Conservation (phyloP, 306 rosid genomes). For the Glycine latifolia region DNA sequence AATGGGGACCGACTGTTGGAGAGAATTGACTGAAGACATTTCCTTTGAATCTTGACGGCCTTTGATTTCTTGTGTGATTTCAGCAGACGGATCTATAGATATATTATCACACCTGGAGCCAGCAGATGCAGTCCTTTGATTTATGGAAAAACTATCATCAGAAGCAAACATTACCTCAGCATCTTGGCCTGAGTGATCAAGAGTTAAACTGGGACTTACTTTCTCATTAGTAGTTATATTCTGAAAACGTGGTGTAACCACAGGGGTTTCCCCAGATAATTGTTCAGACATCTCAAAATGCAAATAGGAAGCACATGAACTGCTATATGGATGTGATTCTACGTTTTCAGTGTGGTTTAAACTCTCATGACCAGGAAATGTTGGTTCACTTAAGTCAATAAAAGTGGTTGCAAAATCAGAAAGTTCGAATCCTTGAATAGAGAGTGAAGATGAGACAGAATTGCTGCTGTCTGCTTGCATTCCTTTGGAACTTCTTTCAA, state of each 20-base stretch:
- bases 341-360: constrained; percentile 50
- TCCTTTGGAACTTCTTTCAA: constrained; percentile 65
- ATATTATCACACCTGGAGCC: constrained; percentile 44
- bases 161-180: constrained; percentile 38
- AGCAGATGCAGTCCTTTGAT: constrained; percentile 32
- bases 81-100: constrained; percentile 47
- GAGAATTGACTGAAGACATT: constrained; percentile 47
- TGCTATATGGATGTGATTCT: constrained; percentile 49
- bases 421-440: constrained; percentile 76
- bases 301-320: constrained; percentile 39
- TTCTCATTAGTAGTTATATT: constrained; percentile 39
- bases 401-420: constrained; percentile 75
- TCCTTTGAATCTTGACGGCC: constrained; percentile 48
- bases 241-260: constrained; percentile 15
- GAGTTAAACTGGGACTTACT: constrained; percentile 42
- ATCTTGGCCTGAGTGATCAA: constrained; percentile 41
- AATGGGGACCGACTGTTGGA: constrained; percentile 43
- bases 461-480: constrained; percentile 68
- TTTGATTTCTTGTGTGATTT: constrained; percentile 47
- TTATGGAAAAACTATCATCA: constrained; percentile 41
- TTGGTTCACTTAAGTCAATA: constrained; percentile 61
- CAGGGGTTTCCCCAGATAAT: constrained; percentile 36
- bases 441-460: constrained; percentile 76
- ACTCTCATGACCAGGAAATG: constrained; percentile 49
- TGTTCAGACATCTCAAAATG: constrained; percentile 43